Percentiles rank a stretch among this genome's conserved stretches.
These are phyloP conservation scores for Kockiozyma suomiensis DNA, from an alignment of 805 yeast genomes.

Conservation along the genomic window DNA sequence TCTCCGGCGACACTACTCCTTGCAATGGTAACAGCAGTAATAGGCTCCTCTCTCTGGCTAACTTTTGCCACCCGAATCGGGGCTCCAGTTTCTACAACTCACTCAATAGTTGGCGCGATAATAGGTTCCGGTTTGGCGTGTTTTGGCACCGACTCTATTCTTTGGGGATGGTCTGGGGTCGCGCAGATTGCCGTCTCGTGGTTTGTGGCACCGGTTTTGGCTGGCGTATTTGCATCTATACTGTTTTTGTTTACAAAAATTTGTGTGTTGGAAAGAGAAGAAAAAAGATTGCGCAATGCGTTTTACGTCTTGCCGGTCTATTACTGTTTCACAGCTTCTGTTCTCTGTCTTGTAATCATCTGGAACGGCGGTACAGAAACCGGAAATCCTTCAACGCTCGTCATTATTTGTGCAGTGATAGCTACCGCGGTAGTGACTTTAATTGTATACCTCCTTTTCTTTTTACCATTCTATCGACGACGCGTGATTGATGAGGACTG, in stretches of 20 bases:
- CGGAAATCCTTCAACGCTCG: conserved; percentile 52
- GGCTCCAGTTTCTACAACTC: conserved; percentile 79
- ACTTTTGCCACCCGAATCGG: conserved; percentile 66
- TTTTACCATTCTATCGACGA: conserved; percentile 65
- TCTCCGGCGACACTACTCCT: conserved; percentile 75
- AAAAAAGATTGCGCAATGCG: conserved; percentile 55
- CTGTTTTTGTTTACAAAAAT: conserved; percentile 63
- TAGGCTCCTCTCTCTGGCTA: conserved; percentile 73
- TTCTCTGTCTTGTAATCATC: conserved; percentile 73
- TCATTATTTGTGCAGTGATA: conserved; percentile 60
- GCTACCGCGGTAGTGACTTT: conserved; percentile 67
- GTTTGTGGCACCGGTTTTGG: conserved; percentile 74
- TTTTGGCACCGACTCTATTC: conserved; percentile 58
- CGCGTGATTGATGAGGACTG: conserved; percentile 64
- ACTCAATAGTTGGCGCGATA: conserved; percentile 74
- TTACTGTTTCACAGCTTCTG: conserved; percentile 60
- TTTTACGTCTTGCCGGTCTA: conserved; percentile 60
- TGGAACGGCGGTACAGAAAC: conserved; percentile 72
- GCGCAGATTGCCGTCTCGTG: conserved; percentile 74
- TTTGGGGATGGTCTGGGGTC: conserved; percentile 79
- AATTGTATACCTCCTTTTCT: conserved; percentile 54
- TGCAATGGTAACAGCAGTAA: conserved; percentile 72
- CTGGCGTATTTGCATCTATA: conserved; percentile 63
- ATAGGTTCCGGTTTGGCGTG: conserved; percentile 78
- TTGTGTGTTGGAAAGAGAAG: conserved; percentile 60